phyloP scores from a whole-genome alignment of 345 rosid species.

The Gossypium raimondii region DNA sequence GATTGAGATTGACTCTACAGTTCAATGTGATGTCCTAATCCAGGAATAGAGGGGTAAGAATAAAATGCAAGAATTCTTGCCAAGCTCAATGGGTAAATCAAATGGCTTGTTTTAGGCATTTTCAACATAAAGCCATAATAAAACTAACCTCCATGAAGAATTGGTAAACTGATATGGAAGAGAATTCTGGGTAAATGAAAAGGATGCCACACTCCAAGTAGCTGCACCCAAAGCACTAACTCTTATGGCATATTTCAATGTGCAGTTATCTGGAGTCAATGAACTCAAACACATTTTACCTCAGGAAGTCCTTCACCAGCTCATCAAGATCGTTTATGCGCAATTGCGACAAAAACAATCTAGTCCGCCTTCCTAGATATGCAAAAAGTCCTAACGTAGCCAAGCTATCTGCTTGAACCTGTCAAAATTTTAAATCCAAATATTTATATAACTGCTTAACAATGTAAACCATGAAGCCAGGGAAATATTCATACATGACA shows the following conservation, averaged over 20 bases:
- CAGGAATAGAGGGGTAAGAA: background rate
- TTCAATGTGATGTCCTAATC: background rate
- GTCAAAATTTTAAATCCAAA: conserved; percentile 10
- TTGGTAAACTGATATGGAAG: conserved; percentile 47
- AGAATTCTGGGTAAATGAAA: conserved; percentile 54
- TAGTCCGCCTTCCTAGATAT: conserved; percentile 54
- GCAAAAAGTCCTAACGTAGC: conserved; percentile 71
- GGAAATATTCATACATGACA: too few relatives aligned
- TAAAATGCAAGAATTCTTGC: background rate
- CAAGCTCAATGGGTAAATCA: background rate
- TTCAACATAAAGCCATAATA: conserved; percentile 14
- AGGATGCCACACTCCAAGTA: conserved; percentile 66
- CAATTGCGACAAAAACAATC: conserved; percentile 38
- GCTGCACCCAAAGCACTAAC: conserved; percentile 32
- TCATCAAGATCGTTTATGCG: conserved; percentile 62
- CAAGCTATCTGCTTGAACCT: conserved; percentile 49
- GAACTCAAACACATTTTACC: conserved; percentile 28
- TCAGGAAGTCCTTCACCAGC: conserved; percentile 51
- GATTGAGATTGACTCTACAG: background rate
- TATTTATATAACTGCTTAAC: background rate
- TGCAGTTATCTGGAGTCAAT: background rate
- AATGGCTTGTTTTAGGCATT: conserved; percentile 12
- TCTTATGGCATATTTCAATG: conserved; percentile 2
- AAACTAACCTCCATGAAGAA: conserved; percentile 55
- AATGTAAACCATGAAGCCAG: too few relatives aligned